A percentile compares a stretch with the other conserved stretches of the same genome.
Conservation (phyloP, 2,329 filamentous ascomycete genomes). For the Chaetoscypha palmicola region DNA sequence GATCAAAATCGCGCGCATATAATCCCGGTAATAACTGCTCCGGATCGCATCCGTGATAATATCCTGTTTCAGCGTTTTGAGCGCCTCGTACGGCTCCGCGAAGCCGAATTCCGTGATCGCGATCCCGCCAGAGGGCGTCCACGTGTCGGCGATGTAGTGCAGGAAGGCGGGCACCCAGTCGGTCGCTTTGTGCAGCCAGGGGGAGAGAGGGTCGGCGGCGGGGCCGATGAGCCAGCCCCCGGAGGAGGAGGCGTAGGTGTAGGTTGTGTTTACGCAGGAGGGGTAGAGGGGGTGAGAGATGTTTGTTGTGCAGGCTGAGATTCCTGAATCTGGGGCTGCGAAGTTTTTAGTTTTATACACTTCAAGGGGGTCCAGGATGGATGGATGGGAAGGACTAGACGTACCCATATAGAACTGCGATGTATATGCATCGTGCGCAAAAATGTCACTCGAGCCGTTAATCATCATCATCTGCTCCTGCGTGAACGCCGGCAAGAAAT, state of each 20-base stretch:
- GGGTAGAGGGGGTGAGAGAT: constrained; percentile 19
- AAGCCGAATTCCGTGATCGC: constrained; percentile 25
- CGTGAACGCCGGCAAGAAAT: constrained; percentile 40
- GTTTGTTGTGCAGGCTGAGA: constrained; percentile 33
- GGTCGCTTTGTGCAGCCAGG: constrained; percentile 23
- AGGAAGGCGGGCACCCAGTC: constrained; percentile 25
- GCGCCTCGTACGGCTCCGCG: constrained; percentile 23
- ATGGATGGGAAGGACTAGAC: too few species aligned
- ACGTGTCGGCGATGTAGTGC: constrained; percentile 25
- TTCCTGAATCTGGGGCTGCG: constrained; percentile 36
- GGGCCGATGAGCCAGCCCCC: constrained; percentile 22
- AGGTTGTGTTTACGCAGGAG: constrained; percentile 17
- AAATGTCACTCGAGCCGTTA: constrained; percentile 46
- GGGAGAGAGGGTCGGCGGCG: constrained; percentile 20
- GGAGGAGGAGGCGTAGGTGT: constrained; percentile 9
- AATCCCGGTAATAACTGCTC: constrained; percentile 67
- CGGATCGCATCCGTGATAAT: constrained; percentile 75
- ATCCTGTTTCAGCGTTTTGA: constrained; percentile 19
- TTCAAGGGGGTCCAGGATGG: too few species aligned
- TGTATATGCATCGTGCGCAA: constrained; percentile 52
- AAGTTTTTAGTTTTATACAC: too few species aligned
- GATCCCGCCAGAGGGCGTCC: constrained; percentile 21
- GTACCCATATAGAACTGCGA: constrained; percentile 40
- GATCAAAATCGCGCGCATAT: constrained; percentile 59
- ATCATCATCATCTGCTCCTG: constrained; percentile 42